Percentiles rank a stretch among this genome's conserved stretches.
Conservation (phyloP, 164 flowering plant species). For the Paratinospora sagittata region DNA sequence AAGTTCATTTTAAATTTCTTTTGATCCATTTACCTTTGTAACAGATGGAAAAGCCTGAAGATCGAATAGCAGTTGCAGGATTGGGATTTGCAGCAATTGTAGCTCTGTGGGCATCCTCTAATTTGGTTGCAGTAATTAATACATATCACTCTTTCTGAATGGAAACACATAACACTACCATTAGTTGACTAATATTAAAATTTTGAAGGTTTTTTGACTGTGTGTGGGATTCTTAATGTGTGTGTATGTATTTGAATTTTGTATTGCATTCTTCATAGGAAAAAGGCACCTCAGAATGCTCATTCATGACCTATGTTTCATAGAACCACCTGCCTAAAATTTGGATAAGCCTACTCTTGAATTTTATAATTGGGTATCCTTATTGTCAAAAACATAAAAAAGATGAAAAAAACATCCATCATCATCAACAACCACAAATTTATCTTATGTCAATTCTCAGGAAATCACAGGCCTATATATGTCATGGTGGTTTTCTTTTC, state of each 20-base stretch:
- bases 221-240: background rate
- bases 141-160: background rate
- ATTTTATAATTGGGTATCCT: background rate
- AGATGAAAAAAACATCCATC: no score
- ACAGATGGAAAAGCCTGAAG: conserved; percentile 89
- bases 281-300: background rate
- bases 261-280: no score
- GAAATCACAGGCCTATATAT: background rate
- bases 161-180: background rate
- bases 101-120: conserved; percentile 71
- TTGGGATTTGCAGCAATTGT: conserved; percentile 73
- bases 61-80: conserved; percentile 66
- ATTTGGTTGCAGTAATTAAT: conserved; percentile 51
- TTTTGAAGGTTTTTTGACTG: no score
- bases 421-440: no score
- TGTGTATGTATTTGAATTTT: background rate
- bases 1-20: background rate
- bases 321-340: background rate
- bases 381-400: no score
- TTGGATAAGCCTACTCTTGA: background rate
- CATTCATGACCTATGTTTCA: no score
- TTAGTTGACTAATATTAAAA: background rate
- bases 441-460: background rate
- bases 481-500: background rate
- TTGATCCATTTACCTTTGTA: conserved; percentile 10